Base-by-base conservation (phyloP, 371 early-diverging fungal genomes). In the Rhizopus microsporus region DNA sequence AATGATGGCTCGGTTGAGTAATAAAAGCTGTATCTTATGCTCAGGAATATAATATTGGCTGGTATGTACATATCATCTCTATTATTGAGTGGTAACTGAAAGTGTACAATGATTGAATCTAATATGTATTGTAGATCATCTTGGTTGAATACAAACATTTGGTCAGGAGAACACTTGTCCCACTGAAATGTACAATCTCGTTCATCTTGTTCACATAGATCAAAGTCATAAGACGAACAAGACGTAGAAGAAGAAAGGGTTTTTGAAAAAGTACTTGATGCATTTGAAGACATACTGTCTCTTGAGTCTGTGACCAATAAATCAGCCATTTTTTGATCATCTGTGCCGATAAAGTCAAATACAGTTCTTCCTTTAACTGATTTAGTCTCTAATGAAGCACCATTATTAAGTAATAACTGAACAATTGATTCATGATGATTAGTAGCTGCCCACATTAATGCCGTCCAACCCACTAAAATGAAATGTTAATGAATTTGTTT, bases 381-480 rank as follows among this genome's bases (percentile, higher is more conserved):
- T 60, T 80, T 81, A n/a, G 87, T 72, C 15, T 81, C 75, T 4
- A 88, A 67, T 30, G 86, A 83, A 32, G 95, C 97, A 13, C 95
- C 95, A 57, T 76, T 59, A 31, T 90, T 89, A 29, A 95, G 59
- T 49, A 96, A 78, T n/a, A 89, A 50, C 57, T 85, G 83, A 51
- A 91, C 92, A 31, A 90, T 71, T 8, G 71, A 70, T 56, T 87
- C 86, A 75, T 93, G 88, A 54, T 88, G 86, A 75, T 93, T 95
- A 62, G 90, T 90, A 44, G 90, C 89, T 2, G 97, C 95, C 97
- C 97, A 97, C 82, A 95, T 88, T 47, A 96, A 82, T n/a, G 95
- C 89, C 5, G 95, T 88, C 97, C 97, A 97, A 16, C 97, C 97
- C 61, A 83, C 91, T 87, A 69, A 29, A 38, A 63, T 13, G 52